Evolutionary conservation across 805 yeast genomes (phyloP).

Genomic region (Candida tibetensis): DNA sequence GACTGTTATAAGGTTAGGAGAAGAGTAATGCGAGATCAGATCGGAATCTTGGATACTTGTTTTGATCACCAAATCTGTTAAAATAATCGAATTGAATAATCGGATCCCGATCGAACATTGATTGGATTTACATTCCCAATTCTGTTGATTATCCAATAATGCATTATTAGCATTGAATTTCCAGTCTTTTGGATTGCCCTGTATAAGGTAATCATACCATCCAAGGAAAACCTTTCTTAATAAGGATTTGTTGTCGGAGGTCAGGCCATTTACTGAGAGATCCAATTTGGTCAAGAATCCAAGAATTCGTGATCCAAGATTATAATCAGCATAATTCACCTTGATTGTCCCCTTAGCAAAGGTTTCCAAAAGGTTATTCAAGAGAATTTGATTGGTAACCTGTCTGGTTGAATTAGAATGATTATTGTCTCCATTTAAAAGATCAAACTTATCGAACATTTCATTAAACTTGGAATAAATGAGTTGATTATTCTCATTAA

Average conservation of each 20-base stretch:
- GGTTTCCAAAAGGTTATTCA: constrained; percentile 29
- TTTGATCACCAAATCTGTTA: constrained; percentile 34
- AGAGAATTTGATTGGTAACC: constrained; percentile 23
- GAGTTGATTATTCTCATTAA: constrained; percentile 22
- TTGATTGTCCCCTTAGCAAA: constrained; percentile 34
- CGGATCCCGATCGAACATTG: constrained; percentile 36
- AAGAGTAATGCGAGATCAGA: constrained; percentile 2
- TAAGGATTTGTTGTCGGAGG: constrained; percentile 16
- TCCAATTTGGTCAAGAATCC: constrained; percentile 33
- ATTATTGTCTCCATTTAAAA: constrained; percentile 9
- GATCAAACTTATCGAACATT: constrained; percentile 24
- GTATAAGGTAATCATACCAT: constrained; percentile 36
- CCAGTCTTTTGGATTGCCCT: constrained; percentile 20
- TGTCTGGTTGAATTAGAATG: neutral
- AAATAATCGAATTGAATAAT: constrained; percentile 27
- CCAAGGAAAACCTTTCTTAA: constrained; percentile 32
- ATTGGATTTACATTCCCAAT: constrained; percentile 33
- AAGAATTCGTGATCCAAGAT: constrained; percentile 35
- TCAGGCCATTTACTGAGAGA: constrained; percentile 7
- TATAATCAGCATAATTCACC: constrained; percentile 40
- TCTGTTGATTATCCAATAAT: constrained; percentile 30
- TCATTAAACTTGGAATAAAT: constrained; percentile 23
- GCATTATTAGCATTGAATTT: constrained; percentile 39
- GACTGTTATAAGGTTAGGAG: constrained; percentile 22
- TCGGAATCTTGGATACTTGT: constrained; percentile 7